phyloP scores from a whole-genome alignment of 768 basidiomycete species.

The Cystoderma amianthinum region DNA sequence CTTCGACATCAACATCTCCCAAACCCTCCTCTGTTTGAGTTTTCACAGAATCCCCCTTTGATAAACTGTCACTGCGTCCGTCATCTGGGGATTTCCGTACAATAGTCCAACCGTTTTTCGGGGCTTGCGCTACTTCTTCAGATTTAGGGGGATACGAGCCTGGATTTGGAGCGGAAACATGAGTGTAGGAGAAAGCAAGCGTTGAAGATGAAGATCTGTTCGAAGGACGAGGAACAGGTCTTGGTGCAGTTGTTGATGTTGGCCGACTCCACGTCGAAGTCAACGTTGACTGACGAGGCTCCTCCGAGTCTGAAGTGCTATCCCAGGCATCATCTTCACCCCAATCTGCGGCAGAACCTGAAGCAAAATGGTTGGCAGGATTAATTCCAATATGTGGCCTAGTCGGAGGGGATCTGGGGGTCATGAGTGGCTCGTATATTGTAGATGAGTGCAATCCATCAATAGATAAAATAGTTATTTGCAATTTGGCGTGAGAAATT shows the following conservation, averaged over 20 bases:
- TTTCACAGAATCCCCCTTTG: constrained; percentile 9
- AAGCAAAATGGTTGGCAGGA: constrained; percentile 35
- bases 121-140: constrained; percentile 26
- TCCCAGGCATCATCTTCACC: constrained; percentile 89
- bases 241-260: constrained; percentile 36
- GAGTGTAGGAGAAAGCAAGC: constrained; percentile 76
- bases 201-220: constrained; percentile 52
- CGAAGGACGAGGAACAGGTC: constrained; percentile 41
- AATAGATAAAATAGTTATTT: too few relatives aligned
- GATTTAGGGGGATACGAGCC: constrained; percentile 64
- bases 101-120: constrained; percentile 74
- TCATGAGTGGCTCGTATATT: too few relatives aligned
- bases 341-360: constrained; percentile 43
- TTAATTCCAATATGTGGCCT: constrained; percentile 67
- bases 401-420: constrained; percentile 62
- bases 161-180: constrained; percentile 66
- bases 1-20: constrained; percentile 62
- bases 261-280: constrained; percentile 35
- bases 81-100: constrained; percentile 36
- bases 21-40: constrained; percentile 20
- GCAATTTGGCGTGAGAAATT: too few relatives aligned
- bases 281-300: constrained; percentile 47
- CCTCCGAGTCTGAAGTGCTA: constrained; percentile 74
- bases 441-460: neutral
- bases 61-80: constrained; percentile 11